Conservation (phyloP, 2,329 filamentous ascomycete genomes). For the Alternaria longipes region DNA sequence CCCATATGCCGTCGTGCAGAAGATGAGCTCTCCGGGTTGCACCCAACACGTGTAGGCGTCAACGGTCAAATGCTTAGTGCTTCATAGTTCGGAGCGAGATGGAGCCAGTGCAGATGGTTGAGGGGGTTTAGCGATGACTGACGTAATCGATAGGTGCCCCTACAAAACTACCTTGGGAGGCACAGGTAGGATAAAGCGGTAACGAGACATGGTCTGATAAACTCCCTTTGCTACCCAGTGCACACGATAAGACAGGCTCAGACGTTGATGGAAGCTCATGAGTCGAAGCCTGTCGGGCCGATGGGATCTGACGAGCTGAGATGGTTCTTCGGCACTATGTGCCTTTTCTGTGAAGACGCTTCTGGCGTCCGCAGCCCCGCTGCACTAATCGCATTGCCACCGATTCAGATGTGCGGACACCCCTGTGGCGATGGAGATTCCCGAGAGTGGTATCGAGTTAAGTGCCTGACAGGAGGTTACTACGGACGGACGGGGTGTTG, state of each 20-base stretch:
- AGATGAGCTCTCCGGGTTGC: slow-evolving; percentile 3
- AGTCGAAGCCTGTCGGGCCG: slow-evolving; percentile 20
- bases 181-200: slow-evolving; percentile 1
- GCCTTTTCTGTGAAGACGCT: slow-evolving; percentile 15
- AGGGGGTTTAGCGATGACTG: slow-evolving; percentile 10
- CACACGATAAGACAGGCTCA: slow-evolving; percentile 8
- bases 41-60: slow-evolving; percentile 14
- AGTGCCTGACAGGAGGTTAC: slow-evolving; percentile 6
- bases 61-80: slow-evolving; percentile 14
- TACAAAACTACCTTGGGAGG: background rate
- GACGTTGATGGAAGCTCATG: slow-evolving; percentile 1
- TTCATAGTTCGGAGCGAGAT: slow-evolving; percentile 3
- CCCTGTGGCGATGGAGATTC: slow-evolving; percentile 23
- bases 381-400: slow-evolving; percentile 24
- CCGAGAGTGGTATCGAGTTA: slow-evolving; percentile 19
- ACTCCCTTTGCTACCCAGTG: background rate
- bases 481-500: slow-evolving; percentile 9
- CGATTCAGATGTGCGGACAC: slow-evolving; percentile 27
- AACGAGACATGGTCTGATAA: background rate
- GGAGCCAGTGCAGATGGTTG: slow-evolving; percentile 4
- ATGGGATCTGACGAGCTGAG: slow-evolving; percentile 18
- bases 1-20: slow-evolving; percentile 15
- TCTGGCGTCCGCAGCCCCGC: slow-evolving; percentile 24
- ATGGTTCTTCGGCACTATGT: slow-evolving; percentile 22
- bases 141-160: slow-evolving; percentile 7